A percentile compares a stretch with the other conserved stretches of the same genome.
These are phyloP conservation scores for Coemansia aciculifera DNA, from an alignment of 192 early-diverging fungal genomes.

Conservation along the genomic window DNA sequence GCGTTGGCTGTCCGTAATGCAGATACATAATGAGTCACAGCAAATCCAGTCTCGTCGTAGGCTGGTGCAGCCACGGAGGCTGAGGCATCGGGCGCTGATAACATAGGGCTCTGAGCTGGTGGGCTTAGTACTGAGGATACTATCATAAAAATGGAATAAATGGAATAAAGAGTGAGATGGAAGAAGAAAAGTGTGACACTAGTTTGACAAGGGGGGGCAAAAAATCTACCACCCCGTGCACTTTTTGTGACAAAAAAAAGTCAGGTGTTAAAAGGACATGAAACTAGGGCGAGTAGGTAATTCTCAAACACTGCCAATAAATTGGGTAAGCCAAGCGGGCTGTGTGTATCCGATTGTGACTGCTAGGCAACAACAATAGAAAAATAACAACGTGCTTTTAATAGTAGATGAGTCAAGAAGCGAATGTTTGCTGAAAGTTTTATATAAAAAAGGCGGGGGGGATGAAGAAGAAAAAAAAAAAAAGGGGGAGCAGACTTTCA, in stretches of 20 bases:
- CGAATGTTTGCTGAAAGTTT: background rate
- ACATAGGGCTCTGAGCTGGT: too few species aligned
- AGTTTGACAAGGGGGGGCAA: background rate
- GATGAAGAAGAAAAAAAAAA: too few species aligned
- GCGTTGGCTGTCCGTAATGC: conserved; percentile 28
- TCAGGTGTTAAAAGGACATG: conserved; percentile 2
- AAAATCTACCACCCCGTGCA: background rate
- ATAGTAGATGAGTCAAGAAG: background rate
- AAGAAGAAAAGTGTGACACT: background rate
- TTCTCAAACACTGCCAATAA: too few species aligned
- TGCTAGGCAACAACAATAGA: background rate
- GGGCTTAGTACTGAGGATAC: too few species aligned
- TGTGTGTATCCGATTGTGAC: background rate
- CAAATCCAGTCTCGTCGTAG: conserved; percentile 6
- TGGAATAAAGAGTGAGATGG: background rate
- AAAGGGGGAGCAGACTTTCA: background rate
- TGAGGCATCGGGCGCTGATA: background rate
- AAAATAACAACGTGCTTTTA: background rate
- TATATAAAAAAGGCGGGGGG: background rate
- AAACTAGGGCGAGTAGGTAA: background rate
- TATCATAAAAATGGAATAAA: background rate
- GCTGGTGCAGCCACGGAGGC: background rate
- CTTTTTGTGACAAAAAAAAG: background rate
- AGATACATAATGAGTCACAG: conserved; percentile 12
- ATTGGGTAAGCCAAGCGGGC: background rate